Base-by-base conservation (phyloP, 164 flowering plant species). In the Cinnamomum chago region DNA sequence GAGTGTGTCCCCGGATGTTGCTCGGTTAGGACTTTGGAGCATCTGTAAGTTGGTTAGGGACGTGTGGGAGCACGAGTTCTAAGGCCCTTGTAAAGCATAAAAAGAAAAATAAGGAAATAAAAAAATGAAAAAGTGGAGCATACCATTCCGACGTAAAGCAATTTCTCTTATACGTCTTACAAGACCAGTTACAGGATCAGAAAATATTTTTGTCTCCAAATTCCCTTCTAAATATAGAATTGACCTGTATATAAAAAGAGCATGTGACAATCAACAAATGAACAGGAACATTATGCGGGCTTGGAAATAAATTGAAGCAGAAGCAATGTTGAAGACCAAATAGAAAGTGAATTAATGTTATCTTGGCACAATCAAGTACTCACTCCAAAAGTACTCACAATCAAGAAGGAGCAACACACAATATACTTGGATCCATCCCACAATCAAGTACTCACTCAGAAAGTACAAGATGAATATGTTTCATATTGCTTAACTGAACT, bases 161-260 rank as follows among this genome's bases (percentile, higher is more conserved):
- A 95, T 70, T 84, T 95, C 99, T 81, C 97, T 86, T 70, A 95
- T 74, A 47, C 97, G 90, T 69, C 90, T 86, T 30, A 87, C 90
- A 58, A 91, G 82, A 65, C 98, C 97, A 70, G 89, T 86, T 28
- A 87, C 75, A 28, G 90, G 91, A 85, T 95, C 97, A 72, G 69
- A 78, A 79, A 93, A 95, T 24, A 92, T 68, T 76, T 92, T 93
- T 4, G 92, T 88, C 86, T 95, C 98, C 81, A 95, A 74, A 84
- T 90, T 93, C 35, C 99, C 99, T 80, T 95, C 99, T 82, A 93
- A 25, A 70, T 93, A 95, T 47, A 95, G 58, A 73, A 84, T 82
- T 72, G 91, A 79, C 71, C 98, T 93, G 74, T n/a, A 40, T 27
- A 64, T 4, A 72, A 28, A 28, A 64, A 30, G 14, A 30, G 18